A percentile compares a stretch with the other conserved stretches of the same genome.
Conservation (phyloP, 2,329 filamentous ascomycete species). For the Chaetomium olivaceum region DNA sequence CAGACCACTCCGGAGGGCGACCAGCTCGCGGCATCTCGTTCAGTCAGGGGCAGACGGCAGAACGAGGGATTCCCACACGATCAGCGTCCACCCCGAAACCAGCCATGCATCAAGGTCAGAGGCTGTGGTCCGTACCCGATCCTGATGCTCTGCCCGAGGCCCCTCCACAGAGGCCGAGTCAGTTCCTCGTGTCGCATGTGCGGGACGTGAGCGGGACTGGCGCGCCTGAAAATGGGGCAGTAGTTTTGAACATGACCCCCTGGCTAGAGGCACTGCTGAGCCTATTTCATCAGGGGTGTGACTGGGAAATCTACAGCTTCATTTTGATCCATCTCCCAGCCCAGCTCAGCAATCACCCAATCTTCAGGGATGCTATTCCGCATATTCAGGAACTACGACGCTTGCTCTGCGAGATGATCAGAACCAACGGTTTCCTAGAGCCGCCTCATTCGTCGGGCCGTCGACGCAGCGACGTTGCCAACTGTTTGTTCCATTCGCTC, state of each 20-base stretch:
- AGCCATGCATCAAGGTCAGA: conserved; percentile 44
- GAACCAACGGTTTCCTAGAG: conserved; percentile 74
- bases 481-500: conserved; percentile 83
- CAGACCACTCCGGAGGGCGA: conserved; percentile 46
- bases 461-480: conserved; percentile 83
- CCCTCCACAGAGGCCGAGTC: conserved; percentile 50
- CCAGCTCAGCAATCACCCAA: conserved; percentile 84
- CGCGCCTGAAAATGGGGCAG: conserved; percentile 25
- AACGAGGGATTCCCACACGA: conserved; percentile 46
- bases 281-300: conserved; percentile 71
- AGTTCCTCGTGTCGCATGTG: conserved; percentile 50
- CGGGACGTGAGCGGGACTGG: conserved; percentile 20
- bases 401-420: conserved; percentile 80
- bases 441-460: conserved; percentile 77
- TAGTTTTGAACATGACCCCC: conserved; percentile 56
- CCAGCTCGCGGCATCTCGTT: conserved; percentile 55
- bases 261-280: conserved; percentile 78
- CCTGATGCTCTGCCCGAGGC: conserved; percentile 54
- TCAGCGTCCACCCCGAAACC: conserved; percentile 45
- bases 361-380: conserved; percentile 73
- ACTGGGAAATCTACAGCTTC: conserved; percentile 94
- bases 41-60: conserved; percentile 48
- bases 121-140: conserved; percentile 62
- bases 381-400: conserved; percentile 76
- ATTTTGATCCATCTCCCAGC: conserved; percentile 81